phyloP scores from a whole-genome alignment of 257 asterid species.

The Jacaranda copaia region DNA sequence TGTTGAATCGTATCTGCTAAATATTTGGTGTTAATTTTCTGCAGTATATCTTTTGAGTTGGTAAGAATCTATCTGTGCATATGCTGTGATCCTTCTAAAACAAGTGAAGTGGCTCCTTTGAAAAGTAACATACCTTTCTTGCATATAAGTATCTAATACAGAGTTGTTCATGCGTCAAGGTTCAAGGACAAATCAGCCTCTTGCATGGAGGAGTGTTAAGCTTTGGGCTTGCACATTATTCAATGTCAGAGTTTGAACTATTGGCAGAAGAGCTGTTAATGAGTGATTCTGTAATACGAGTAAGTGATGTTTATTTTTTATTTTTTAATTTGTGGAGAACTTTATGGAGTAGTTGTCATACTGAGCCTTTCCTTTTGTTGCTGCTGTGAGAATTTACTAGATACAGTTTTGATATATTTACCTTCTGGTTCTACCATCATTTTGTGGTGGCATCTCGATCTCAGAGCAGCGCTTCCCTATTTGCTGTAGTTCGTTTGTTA shows the following conservation, averaged over 20 bases:
- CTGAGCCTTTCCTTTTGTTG: neutral
- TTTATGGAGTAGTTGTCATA: constrained; percentile 23
- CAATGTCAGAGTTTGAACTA: constrained; percentile 98
- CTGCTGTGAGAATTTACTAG: constrained; percentile 14
- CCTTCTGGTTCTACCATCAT: constrained; percentile 25
- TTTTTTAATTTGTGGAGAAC: constrained; percentile 24
- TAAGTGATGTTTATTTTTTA: constrained; percentile 41
- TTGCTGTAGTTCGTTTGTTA: constrained; percentile 13
- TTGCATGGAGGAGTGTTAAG: constrained; percentile 76
- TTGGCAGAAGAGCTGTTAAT: constrained; percentile 97
- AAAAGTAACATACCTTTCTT: constrained; percentile 6
- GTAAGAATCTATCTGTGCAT: constrained; percentile 1
- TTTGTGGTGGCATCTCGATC: constrained; percentile 21
- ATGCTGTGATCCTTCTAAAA: constrained; percentile 24
- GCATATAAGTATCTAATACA: constrained; percentile 34
- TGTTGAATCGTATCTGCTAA: constrained; percentile 20
- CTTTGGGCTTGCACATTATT: constrained; percentile 91
- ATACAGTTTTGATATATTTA: neutral
- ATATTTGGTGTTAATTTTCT: constrained; percentile 20
- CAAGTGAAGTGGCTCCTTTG: constrained; percentile 4
- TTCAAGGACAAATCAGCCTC: constrained; percentile 97
- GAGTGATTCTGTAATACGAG: constrained; percentile 92
- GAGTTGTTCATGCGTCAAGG: constrained; percentile 55
- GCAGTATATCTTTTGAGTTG: neutral
- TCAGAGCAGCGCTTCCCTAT: constrained; percentile 16